These are phyloP conservation scores for Hygrophila difformis DNA, from an alignment of 257 asterid species.

Conservation along the genomic window DNA sequence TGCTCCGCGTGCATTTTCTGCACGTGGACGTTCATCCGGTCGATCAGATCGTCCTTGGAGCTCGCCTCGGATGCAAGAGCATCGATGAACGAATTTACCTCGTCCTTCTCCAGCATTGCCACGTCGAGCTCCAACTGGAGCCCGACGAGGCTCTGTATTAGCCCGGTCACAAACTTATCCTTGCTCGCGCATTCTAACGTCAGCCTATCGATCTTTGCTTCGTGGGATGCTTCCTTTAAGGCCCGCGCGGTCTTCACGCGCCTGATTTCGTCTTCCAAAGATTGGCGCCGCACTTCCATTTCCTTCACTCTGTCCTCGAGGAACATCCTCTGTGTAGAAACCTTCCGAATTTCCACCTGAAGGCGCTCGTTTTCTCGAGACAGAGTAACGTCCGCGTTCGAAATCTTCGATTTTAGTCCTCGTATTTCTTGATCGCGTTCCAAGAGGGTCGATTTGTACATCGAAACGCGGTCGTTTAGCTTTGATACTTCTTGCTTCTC, in stretches of 20 bases:
- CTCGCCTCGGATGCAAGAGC: conserved; percentile 24
- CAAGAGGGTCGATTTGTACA: conserved; percentile 58
- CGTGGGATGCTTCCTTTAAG: too few species aligned
- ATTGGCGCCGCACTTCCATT: too few species aligned
- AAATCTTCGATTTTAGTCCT: conserved; percentile 52
- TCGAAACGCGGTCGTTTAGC: conserved; percentile 56
- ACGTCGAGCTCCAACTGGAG: conserved; percentile 21
- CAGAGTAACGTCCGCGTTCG: conserved; percentile 64
- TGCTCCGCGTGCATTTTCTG: conserved; percentile 58
- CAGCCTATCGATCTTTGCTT: too few species aligned
- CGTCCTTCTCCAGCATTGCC: conserved; percentile 26
- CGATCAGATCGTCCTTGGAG: conserved; percentile 35
- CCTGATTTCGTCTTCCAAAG: too few species aligned
- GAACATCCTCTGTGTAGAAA: conserved; percentile 48
- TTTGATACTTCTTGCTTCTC: conserved; percentile 59
- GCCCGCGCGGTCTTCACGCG: too few species aligned
- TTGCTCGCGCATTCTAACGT: conserved; percentile 24
- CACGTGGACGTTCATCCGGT: conserved; percentile 45
- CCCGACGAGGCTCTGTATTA: conserved; percentile 25
- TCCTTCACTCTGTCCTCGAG: conserved; percentile 41
- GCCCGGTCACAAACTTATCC: conserved; percentile 26
- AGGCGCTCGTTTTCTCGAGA: conserved; percentile 68
- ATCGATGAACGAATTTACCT: conserved; percentile 26
- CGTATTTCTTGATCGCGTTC: conserved; percentile 83
- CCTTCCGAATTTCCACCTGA: conserved; percentile 40